Base-by-base conservation (phyloP, 129 eudicot genomes). In the Helichrysum umbraculigerum region DNA sequence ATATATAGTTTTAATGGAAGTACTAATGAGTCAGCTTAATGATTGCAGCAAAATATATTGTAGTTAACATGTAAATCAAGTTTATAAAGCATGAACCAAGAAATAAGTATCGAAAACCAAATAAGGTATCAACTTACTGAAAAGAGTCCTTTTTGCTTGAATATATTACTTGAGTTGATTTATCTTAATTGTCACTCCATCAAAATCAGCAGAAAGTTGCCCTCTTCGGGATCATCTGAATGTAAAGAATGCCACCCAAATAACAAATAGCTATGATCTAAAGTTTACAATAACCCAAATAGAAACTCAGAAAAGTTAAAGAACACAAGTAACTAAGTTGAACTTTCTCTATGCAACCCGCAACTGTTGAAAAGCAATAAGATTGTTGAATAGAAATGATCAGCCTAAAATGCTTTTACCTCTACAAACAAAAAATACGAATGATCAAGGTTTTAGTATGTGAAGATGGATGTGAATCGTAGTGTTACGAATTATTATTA, bases 131-230 rank as follows among this genome's bases (percentile, higher is more conserved):
- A 35, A 66, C 83, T 81, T 81, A 93, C 98, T 80, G 7, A 78
- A 79, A 58, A 66, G 73, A 78, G 72, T 77, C 88, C 98, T 87
- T 58, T 90, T 91, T 41, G 87, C 79, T 68, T 88, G 87, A 85
- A 93, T 93, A 77, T 88, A 87, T 81, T 82, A 81, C 79, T 85
- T 87, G 85, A 93, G 78, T 79, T 79, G 89, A 42, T 63, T 81
- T 66, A 93, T 83, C 81, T 79, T 88, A 21, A 12, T 15, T 20
- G 59, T 78, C 70, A 93, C 75, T 54, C 74, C 52, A 70, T 83
- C 85, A 71, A 76, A 57, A 39, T 79, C 76, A 79, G 82, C 90
- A 68, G 85, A 80, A 44, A 70, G 83, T 81, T 86, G 88, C 37
- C 78, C 89, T 76, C 79, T 84, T 58, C 51, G 51, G 22, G 28